Percentiles rank a stretch among this genome's conserved stretches.
phyloP scores from a whole-genome alignment of 495 filamentous ascomycete genomes.

The Halenospora varia region DNA sequence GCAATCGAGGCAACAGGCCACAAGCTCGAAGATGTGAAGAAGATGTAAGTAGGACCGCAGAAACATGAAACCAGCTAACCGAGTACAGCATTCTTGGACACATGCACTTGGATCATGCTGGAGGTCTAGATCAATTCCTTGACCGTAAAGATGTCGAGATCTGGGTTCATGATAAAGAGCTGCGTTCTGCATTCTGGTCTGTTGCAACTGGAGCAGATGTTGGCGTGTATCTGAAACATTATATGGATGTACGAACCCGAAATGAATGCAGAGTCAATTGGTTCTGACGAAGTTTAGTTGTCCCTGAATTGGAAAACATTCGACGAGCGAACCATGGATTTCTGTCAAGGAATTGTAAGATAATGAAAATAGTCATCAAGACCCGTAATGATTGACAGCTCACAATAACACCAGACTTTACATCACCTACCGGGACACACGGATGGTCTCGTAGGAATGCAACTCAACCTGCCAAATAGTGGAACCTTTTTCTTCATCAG shows the following conservation, averaged over 20 bases:
- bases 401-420: conserved; percentile 17
- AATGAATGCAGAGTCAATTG: not conserved
- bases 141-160: conserved; percentile 43
- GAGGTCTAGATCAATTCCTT: conserved; percentile 46
- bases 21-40: conserved; percentile 47
- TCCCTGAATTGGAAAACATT: conserved; percentile 32
- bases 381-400: not conserved
- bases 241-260: conserved; percentile 25
- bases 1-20: conserved; percentile 45
- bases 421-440: conserved; percentile 34
- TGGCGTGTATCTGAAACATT: conserved; percentile 41
- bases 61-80: not conserved
- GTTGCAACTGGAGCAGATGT: conserved; percentile 39
- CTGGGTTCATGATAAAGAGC: conserved; percentile 48
- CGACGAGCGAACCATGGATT: conserved; percentile 33
- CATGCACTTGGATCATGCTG: conserved; percentile 51
- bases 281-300: conserved; percentile 5
- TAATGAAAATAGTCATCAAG: not conserved
- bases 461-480: conserved; percentile 31
- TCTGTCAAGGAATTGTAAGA: conserved; percentile 29
- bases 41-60: conserved; percentile 27
- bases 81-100: conserved; percentile 43
- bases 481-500: conserved; percentile 34
- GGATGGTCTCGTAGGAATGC: conserved; percentile 31
- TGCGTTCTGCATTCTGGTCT: conserved; percentile 45